phyloP scores from a whole-genome alignment of 148 eudicot genomes.

The Pharnaceum exiguum region DNA sequence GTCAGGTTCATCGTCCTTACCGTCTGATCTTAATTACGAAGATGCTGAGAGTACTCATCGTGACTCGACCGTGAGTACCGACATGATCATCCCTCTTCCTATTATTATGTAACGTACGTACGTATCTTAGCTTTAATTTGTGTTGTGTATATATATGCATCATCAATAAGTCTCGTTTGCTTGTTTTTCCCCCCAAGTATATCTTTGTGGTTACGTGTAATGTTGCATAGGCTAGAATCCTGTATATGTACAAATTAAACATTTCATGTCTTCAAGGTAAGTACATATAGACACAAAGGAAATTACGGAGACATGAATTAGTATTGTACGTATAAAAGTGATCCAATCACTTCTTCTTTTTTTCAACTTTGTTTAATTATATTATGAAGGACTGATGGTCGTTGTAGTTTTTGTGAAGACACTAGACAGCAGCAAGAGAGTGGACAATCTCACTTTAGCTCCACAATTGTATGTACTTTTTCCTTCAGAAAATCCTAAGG shows the following conservation, averaged over 20 bases:
- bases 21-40: conserved; percentile 13
- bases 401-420: too few species aligned
- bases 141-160: not conserved
- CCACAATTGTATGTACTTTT: too few species aligned
- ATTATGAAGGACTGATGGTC: too few species aligned
- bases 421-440: too few species aligned
- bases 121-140: too few species aligned
- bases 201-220: not conserved
- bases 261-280: not conserved
- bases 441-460: too few species aligned
- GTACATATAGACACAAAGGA: not conserved
- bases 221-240: not conserved
- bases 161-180: too few species aligned
- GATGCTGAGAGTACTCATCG: not conserved
- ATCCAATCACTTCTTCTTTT: not conserved
- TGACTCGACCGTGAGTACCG: conserved; percentile 11
- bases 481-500: too few species aligned
- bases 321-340: not conserved
- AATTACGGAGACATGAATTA: not conserved
- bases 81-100: conserved; percentile 18
- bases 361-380: not conserved
- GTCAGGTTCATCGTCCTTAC: conserved; percentile 15
- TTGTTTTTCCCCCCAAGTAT: not conserved
- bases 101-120: conserved; percentile 14
- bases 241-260: not conserved